Evolutionary conservation across 2,329 filamentous ascomycete species (phyloP).

Genomic region (Uncinocarpus reesii): DNA sequence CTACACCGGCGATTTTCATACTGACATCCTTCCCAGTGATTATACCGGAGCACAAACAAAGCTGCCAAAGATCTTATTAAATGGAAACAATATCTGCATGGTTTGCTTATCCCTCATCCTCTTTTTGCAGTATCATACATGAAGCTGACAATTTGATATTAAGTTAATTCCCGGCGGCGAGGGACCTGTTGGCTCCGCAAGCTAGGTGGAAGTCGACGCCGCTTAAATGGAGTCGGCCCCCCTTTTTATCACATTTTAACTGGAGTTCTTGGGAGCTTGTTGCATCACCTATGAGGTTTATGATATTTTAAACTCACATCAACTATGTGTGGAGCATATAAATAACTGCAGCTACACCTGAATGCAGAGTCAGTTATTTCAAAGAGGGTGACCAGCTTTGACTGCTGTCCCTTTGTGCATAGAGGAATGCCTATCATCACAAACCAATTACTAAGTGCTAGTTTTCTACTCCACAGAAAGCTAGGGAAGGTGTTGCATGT

Average conservation of each 20-base stretch:
- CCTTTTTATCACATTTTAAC: neutral
- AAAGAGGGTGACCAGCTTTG: too few relatives aligned
- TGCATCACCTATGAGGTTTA: slow-evolving; percentile 1
- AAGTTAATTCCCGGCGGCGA: slow-evolving; percentile 71
- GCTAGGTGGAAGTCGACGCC: neutral
- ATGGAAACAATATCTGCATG: slow-evolving; percentile 99
- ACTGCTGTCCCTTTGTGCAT: too few relatives aligned
- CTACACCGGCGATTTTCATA: neutral
- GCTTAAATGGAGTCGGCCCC: neutral
- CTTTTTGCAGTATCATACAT: neutral
- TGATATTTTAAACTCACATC: neutral
- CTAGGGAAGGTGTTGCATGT: too few relatives aligned
- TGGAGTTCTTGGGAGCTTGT: slow-evolving; percentile 7
- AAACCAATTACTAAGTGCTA: too few relatives aligned
- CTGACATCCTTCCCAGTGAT: slow-evolving; percentile 51
- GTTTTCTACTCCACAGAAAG: too few relatives aligned
- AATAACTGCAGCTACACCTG: neutral
- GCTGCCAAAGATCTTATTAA: slow-evolving; percentile 85
- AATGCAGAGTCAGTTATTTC: too few relatives aligned
- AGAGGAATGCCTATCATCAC: too few relatives aligned
- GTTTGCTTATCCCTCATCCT: slow-evolving; percentile 41
- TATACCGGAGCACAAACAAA: slow-evolving; percentile 81
- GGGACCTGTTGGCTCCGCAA: slow-evolving; percentile 43
- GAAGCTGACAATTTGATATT: slow-evolving; percentile 4
- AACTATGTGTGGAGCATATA: neutral